These are phyloP conservation scores for Anisogramma anomala DNA, from an alignment of 2,329 filamentous ascomycete species.

Conservation along the genomic window DNA sequence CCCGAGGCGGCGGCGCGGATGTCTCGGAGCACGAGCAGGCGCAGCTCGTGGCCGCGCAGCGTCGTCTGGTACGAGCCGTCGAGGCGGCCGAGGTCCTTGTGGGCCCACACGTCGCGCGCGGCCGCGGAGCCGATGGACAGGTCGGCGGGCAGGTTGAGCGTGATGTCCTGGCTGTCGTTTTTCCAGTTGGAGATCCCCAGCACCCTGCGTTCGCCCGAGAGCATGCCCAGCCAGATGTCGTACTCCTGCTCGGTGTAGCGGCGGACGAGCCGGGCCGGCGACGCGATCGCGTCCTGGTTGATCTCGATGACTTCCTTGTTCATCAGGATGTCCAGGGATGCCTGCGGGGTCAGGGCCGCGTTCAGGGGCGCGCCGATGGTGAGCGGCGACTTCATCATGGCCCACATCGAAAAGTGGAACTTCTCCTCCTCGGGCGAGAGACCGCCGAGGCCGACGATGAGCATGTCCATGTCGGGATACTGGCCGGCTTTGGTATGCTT, in stretches of 20 bases:
- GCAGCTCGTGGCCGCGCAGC: slow-evolving; percentile 29
- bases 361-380: slow-evolving; percentile 35
- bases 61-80: slow-evolving; percentile 23
- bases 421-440: slow-evolving; percentile 35
- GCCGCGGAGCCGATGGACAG: slow-evolving; percentile 29
- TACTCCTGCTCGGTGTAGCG: slow-evolving; percentile 37
- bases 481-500: slow-evolving; percentile 33
- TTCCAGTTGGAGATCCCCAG: slow-evolving; percentile 39
- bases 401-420: slow-evolving; percentile 42
- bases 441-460: slow-evolving; percentile 35
- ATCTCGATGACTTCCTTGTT: slow-evolving; percentile 45
- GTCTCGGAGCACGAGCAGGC: slow-evolving; percentile 27
- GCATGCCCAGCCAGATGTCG: slow-evolving; percentile 39
- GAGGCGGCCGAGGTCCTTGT: slow-evolving; percentile 23
- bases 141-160: slow-evolving; percentile 29
- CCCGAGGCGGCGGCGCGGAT: slow-evolving; percentile 18
- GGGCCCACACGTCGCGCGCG: slow-evolving; percentile 30
- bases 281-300: slow-evolving; percentile 44
- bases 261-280: slow-evolving; percentile 38
- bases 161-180: slow-evolving; percentile 30
- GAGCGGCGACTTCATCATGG: slow-evolving; percentile 39
- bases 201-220: slow-evolving; percentile 32
- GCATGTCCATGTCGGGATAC: slow-evolving; percentile 42
- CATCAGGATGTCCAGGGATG: slow-evolving; percentile 31
- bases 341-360: slow-evolving; percentile 24